Evolutionary conservation across 2,329 filamentous ascomycete genomes (phyloP), one percentile per base, ranked within the genome.

Genomic region (Periconia macrospinosa): DNA sequence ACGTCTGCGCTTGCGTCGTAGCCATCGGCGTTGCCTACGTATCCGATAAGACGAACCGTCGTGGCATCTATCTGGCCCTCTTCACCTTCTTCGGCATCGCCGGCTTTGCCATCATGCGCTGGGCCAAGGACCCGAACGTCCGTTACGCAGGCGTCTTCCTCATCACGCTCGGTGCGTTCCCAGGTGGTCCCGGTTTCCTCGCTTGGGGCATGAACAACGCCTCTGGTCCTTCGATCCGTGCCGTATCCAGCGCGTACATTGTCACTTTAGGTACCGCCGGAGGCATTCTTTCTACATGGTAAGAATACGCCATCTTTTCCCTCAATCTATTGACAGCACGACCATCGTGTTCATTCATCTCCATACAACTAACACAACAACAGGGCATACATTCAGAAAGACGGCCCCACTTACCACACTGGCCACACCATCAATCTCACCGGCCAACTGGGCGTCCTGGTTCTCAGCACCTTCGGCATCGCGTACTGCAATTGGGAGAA

Each of bases 341-440:
- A n/a, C n/a, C n/a, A 37, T 37, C 33, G 11, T 13, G 33, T 37
- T 37, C 33, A 37, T 37, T 37, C 15, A 37, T 33, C 17, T 11
- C 3, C 8, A 5, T n/a, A 27, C 7, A 86, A 84, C 83, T 69
- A 94, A 96, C 45, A 17, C 2, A 33, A 8, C 14, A 74, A 14
- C 30, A 84, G 82, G 82, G 83, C 81, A 0, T 85, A 85, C 60
- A 78, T 75, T 2, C 65, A 66, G 66, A 77, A 81, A 55, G 79
- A 85, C 66, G 83, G 58, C 50, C 90, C 88, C 1, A 81, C 81
- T 23, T 96, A 86, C 75, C 83, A 82, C 35, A 82, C 85, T 1
- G 92, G 92, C 1, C 92, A 97, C 47, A 79, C 80, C 5, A 85
- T 86, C 75, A 86, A 86, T 61, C 73, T 86, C 44, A 73, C 59